phyloP scores from a whole-genome alignment of 164 flowering plant species.

The Cinnamomum micranthum region DNA sequence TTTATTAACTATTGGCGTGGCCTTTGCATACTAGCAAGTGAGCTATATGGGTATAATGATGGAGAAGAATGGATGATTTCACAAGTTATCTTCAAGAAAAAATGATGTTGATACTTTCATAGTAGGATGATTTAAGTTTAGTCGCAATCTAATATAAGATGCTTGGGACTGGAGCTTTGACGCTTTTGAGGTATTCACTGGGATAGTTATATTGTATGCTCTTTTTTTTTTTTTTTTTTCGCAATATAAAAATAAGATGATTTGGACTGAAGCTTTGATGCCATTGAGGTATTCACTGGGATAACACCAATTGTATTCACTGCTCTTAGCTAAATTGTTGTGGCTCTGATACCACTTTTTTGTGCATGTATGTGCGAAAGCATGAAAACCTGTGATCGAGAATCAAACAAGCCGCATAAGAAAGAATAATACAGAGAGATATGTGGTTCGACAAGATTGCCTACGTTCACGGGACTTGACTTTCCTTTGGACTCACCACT shows the following conservation, averaged over 20 bases:
- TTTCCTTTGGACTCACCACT: too few relatives aligned
- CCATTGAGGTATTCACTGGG: neutral
- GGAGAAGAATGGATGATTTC: conserved; percentile 21
- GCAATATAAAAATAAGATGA: neutral
- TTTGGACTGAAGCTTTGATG: neutral
- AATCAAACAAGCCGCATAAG: too few relatives aligned
- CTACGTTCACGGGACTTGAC: too few relatives aligned
- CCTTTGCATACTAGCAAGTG: conserved; percentile 2
- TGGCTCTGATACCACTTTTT: too few relatives aligned
- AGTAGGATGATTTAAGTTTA: neutral
- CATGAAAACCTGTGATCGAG: too few relatives aligned
- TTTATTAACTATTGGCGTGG: conserved; percentile 16
- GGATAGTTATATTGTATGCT: neutral
- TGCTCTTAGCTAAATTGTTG: too few relatives aligned
- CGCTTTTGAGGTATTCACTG: neutral
- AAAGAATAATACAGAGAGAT: too few relatives aligned
- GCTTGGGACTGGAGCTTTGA: neutral
- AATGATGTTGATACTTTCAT: neutral
- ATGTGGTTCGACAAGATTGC: too few relatives aligned
- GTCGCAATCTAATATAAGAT: neutral
- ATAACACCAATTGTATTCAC: too few relatives aligned
- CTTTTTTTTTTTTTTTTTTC: neutral
- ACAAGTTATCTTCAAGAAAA: conserved; percentile 19
- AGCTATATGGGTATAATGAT: conserved; percentile 9
- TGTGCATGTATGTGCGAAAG: too few relatives aligned